Conservation (phyloP, 2,329 filamentous ascomycete species). For the Pseudonectria buxi region DNA sequence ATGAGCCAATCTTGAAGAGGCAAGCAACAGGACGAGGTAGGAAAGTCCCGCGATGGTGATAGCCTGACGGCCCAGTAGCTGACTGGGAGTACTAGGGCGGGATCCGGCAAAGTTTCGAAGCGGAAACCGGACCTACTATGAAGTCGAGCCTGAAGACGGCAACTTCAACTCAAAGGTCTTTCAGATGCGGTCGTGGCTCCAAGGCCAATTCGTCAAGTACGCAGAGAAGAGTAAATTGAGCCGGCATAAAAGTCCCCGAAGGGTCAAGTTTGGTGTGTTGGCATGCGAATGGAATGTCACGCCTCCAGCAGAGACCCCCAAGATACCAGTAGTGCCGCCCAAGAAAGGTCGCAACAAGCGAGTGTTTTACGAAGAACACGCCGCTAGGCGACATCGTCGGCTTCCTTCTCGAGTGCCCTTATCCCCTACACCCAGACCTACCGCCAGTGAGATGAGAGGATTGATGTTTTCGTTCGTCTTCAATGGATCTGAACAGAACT, state of each 20-base stretch:
- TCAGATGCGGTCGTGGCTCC: constrained; percentile 33
- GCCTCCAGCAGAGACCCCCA: constrained; percentile 10
- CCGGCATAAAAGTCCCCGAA: constrained; percentile 26
- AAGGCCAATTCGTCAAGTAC: constrained; percentile 30
- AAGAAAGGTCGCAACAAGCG: constrained; percentile 24
- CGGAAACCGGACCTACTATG: constrained; percentile 25
- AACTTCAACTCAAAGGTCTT: constrained; percentile 29
- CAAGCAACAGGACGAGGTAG: neutral
- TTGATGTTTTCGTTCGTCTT: constrained; percentile 17
- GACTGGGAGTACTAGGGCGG: constrained; percentile 4
- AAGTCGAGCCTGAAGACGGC: constrained; percentile 29
- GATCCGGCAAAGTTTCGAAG: constrained; percentile 11
- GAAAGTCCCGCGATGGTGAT: neutral
- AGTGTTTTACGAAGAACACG: constrained; percentile 17
- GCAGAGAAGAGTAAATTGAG: constrained; percentile 27
- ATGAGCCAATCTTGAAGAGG: neutral
- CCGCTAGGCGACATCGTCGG: constrained; percentile 12
- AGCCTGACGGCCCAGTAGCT: neutral
- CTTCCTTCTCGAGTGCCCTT: constrained; percentile 4
- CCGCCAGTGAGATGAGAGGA: constrained; percentile 3
- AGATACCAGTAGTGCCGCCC: constrained; percentile 5
- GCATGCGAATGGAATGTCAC: constrained; percentile 34
- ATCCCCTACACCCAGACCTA: neutral
- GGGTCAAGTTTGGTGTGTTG: constrained; percentile 35
- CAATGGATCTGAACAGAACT: constrained; percentile 11